A percentile compares a stretch with the other conserved stretches of the same genome.
Conservation (phyloP, 768 basidiomycete genomes). For the Mycena chlorophos region DNA sequence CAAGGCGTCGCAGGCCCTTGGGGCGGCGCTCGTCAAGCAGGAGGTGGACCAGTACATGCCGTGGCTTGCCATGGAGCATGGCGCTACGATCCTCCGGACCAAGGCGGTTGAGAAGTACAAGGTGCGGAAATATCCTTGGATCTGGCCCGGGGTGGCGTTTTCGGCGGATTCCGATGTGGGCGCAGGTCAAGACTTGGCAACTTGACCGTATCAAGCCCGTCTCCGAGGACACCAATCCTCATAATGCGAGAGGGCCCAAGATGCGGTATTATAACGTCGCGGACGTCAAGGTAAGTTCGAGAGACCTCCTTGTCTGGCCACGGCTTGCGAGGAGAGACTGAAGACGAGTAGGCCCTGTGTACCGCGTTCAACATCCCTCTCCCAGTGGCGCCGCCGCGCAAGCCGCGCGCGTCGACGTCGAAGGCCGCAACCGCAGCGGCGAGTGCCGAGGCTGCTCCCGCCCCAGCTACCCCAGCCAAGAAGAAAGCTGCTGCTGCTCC, state of each 20-base stretch:
- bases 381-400: not conserved
- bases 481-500: not conserved
- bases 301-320: not conserved
- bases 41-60: not conserved
- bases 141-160: not conserved
- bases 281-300: not conserved
- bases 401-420: not conserved
- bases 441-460: not conserved
- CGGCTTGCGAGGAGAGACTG: not conserved
- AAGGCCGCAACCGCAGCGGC: not conserved
- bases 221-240: not conserved
- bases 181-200: slow-evolving; percentile 1
- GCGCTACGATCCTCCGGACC: not conserved
- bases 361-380: not conserved
- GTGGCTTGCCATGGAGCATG: not conserved
- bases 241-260: not conserved
- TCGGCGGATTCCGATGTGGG: not conserved
- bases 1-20: not conserved
- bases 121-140: not conserved
- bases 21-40: not conserved
- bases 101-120: slow-evolving; percentile 6
- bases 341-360: not conserved
- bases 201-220: slow-evolving; percentile 6
- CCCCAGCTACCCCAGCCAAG: not conserved
- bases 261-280: not conserved